These are phyloP conservation scores for Acanthamoeba triangularis DNA, from an alignment of 208 protist species.

Conservation along the genomic window DNA sequence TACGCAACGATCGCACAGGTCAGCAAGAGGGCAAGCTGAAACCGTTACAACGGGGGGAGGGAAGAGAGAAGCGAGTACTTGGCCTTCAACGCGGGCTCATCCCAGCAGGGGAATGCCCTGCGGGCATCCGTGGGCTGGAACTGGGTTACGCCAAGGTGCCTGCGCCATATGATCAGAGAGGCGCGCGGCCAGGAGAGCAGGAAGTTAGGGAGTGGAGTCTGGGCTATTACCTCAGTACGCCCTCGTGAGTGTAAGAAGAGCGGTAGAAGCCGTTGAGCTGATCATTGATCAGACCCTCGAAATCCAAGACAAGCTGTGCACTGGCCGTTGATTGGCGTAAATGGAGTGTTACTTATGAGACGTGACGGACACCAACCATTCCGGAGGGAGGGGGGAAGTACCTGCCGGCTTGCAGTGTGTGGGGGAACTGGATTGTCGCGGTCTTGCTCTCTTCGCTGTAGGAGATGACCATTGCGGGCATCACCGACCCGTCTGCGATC, in stretches of 20 bases:
- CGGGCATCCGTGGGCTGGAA: conserved; percentile 91
- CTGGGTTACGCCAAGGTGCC: conserved; percentile 71
- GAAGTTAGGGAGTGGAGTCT: neutral
- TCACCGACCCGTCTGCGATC: neutral
- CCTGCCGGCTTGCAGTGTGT: neutral
- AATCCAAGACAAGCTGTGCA: conserved; percentile 91
- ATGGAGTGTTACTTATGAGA: neutral
- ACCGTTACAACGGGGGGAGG: neutral
- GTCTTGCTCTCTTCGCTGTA: conserved; percentile 58
- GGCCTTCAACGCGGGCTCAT: conserved; percentile 96
- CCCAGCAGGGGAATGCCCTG: conserved; percentile 96
- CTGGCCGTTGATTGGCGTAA: conserved; percentile 21
- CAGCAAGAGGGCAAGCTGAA: neutral
- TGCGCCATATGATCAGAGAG: neutral
- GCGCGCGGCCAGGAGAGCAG: neutral
- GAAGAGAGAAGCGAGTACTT: conserved; percentile 73
- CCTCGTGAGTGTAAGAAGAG: conserved; percentile 81
- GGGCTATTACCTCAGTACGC: neutral
- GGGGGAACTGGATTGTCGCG: neutral
- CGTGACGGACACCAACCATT: no score
- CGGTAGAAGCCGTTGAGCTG: conserved; percentile 96
- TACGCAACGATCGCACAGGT: neutral
- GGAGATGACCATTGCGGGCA: neutral
- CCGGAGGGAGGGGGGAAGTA: neutral
- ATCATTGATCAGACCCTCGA: conserved; percentile 93